phyloP scores from a whole-genome alignment of 2,329 filamentous ascomycete species.

The Fusarium tanahbumbuense region DNA sequence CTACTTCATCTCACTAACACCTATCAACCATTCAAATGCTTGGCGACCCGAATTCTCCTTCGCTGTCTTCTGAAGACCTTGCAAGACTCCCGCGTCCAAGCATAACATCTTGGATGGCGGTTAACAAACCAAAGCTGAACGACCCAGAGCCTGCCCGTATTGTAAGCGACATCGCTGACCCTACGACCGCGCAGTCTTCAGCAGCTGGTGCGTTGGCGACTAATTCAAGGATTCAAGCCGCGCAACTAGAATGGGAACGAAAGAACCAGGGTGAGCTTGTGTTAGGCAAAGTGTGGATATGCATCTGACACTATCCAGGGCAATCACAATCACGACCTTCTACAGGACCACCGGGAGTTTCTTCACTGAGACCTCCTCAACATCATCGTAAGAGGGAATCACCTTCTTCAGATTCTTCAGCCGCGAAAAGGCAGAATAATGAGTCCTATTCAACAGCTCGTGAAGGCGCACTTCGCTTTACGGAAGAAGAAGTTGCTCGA shows the following conservation, averaged over 20 bases:
- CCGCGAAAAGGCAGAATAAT: conserved; percentile 16
- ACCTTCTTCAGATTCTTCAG: conserved; percentile 5
- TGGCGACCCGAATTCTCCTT: neutral
- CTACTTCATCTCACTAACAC: neutral
- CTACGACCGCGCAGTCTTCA: conserved; percentile 6
- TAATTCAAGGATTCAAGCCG: conserved; percentile 43
- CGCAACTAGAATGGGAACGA: conserved; percentile 49
- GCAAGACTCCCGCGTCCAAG: conserved; percentile 33
- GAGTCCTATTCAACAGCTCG: neutral
- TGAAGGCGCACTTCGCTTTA: conserved; percentile 31
- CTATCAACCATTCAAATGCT: conserved; percentile 12
- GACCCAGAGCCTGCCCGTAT: conserved; percentile 33
- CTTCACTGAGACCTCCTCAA: conserved; percentile 1
- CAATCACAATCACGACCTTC: conserved; percentile 5
- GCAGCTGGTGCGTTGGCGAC: conserved; percentile 15
- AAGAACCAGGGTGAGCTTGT: conserved; percentile 16
- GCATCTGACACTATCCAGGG: conserved; percentile 17
- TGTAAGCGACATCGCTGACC: conserved; percentile 40
- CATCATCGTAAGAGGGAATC: conserved; percentile 29
- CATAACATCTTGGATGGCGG: conserved; percentile 33
- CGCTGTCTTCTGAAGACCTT: conserved; percentile 18
- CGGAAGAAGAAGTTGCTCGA: conserved; percentile 35
- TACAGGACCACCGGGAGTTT: neutral
- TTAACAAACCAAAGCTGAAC: conserved; percentile 14
- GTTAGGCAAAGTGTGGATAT: neutral